phyloP scores from a whole-genome alignment of 1,284 basidiomycete genomes.

The Ganoderma boninense region DNA sequence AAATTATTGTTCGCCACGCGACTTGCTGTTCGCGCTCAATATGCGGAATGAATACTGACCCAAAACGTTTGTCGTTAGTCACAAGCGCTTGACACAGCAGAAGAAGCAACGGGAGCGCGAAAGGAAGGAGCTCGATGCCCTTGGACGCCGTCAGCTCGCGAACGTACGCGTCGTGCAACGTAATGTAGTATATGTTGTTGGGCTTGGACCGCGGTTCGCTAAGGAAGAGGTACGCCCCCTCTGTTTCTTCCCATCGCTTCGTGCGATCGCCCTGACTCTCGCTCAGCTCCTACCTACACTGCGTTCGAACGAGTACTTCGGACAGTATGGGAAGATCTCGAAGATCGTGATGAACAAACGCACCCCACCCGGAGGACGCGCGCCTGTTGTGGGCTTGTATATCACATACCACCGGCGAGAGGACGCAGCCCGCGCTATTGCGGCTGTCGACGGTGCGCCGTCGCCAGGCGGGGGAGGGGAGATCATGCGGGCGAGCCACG shows the following conservation, averaged over 20 bases:
- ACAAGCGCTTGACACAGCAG: slow-evolving; percentile 94
- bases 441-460: slow-evolving; percentile 91
- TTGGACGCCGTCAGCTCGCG: slow-evolving; percentile 88
- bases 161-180: slow-evolving; percentile 98
- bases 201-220: slow-evolving; percentile 88
- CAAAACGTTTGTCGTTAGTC: slow-evolving; percentile 57
- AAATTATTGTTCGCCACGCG: not conserved
- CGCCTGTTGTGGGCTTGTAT: slow-evolving; percentile 91
- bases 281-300: slow-evolving; percentile 91
- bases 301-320: slow-evolving; percentile 97
- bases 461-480: slow-evolving; percentile 84
- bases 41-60: slow-evolving; percentile 14
- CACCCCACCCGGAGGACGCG: slow-evolving; percentile 75
- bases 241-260: slow-evolving; percentile 15
- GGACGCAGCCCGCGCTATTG: slow-evolving; percentile 94
- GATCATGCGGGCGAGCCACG: slow-evolving; percentile 92
- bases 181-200: slow-evolving; percentile 96
- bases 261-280: slow-evolving; percentile 26
- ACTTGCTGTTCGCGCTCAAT: not conserved
- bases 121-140: slow-evolving; percentile 92
- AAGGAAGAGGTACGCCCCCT: slow-evolving; percentile 88
- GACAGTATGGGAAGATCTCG: slow-evolving; percentile 97
- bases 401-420: slow-evolving; percentile 96
- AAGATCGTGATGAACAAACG: slow-evolving; percentile 96
- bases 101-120: slow-evolving; percentile 95